Evolutionary conservation across 2,329 filamentous ascomycete species (phyloP).

Genomic region (Akanthomyces uredinophilus): DNA sequence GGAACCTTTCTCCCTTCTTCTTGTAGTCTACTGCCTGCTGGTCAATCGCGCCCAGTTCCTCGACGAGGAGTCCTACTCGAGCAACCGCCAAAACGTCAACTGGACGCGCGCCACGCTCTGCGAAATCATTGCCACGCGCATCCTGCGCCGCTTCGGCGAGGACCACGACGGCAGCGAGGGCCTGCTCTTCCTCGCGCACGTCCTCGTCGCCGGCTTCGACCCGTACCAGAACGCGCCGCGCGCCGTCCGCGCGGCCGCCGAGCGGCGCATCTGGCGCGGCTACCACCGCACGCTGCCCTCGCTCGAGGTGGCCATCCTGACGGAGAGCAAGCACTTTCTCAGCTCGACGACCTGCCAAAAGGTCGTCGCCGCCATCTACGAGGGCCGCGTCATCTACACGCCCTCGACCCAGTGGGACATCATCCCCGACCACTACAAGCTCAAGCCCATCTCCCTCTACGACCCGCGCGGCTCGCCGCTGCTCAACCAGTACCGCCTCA

Average conservation of each 20-base stretch:
- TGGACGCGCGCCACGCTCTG: slow-evolving; percentile 72
- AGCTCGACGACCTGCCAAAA: slow-evolving; percentile 74
- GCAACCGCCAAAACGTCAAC: slow-evolving; percentile 76
- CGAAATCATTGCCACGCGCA: slow-evolving; percentile 73
- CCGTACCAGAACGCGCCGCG: slow-evolving; percentile 78
- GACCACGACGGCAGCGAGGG: slow-evolving; percentile 67
- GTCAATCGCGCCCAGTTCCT: slow-evolving; percentile 79
- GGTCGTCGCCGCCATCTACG: slow-evolving; percentile 78
- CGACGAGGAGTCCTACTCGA: slow-evolving; percentile 68
- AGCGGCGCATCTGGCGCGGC: slow-evolving; percentile 42
- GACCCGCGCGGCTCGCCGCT: slow-evolving; percentile 69
- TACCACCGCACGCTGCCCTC: slow-evolving; percentile 63
- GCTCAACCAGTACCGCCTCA: slow-evolving; percentile 79
- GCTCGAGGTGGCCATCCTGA: slow-evolving; percentile 77
- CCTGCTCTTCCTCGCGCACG: slow-evolving; percentile 68
- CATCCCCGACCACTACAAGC: slow-evolving; percentile 80
- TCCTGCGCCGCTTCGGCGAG: slow-evolving; percentile 73
- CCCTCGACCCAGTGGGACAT: slow-evolving; percentile 78
- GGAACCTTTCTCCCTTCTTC: too few species aligned
- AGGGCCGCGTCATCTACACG: slow-evolving; percentile 75
- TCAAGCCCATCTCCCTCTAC: slow-evolving; percentile 75
- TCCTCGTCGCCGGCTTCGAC: slow-evolving; percentile 77
- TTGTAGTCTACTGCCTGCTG: slow-evolving; percentile 76
- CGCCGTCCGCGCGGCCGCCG: slow-evolving; percentile 56
- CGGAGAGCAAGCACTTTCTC: slow-evolving; percentile 73